Conservation (phyloP, 768 basidiomycete genomes). For the Aureoboletus auriporus region DNA sequence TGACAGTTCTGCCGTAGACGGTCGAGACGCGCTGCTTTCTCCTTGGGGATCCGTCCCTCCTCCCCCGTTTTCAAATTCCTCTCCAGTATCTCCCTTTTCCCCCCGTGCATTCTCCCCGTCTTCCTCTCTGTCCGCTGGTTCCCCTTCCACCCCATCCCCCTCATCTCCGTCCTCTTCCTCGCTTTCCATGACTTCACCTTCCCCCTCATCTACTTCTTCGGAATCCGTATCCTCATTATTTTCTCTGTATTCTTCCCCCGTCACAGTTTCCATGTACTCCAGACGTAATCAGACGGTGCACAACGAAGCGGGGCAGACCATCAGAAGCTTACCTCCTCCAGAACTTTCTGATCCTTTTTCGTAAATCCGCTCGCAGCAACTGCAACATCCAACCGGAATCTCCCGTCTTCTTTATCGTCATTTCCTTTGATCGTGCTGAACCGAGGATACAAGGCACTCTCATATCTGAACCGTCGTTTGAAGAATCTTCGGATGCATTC, state of each 20-base stretch:
- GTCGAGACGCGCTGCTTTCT: constrained; percentile 19
- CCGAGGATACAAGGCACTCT: constrained; percentile 82
- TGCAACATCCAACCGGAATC: constrained; percentile 79
- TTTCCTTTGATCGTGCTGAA: constrained; percentile 50
- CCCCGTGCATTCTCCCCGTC: constrained; percentile 17
- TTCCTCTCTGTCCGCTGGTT: constrained; percentile 32
- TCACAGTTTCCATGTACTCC: constrained; percentile 65
- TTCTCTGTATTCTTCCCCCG: constrained; percentile 32
- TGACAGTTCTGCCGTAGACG: constrained; percentile 31
- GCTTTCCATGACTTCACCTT: constrained; percentile 26
- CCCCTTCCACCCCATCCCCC: constrained; percentile 35
- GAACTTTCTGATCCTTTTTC: constrained; percentile 70
- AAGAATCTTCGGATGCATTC: constrained; percentile 95
- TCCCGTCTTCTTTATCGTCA: constrained; percentile 38
- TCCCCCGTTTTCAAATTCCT: constrained; percentile 14
- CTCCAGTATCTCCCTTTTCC: constrained; percentile 7
- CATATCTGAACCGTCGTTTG: constrained; percentile 85
- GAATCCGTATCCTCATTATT: constrained; percentile 26
- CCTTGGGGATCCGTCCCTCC: constrained; percentile 1
- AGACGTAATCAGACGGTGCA: constrained; percentile 20
- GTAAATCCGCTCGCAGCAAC: constrained; percentile 95
- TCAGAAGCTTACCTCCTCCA: constrained; percentile 70
- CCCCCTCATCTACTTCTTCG: constrained; percentile 36
- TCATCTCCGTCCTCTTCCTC: constrained; percentile 32
- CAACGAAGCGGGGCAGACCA: constrained; percentile 15